Evolutionary conservation across 805 yeast genomes (phyloP), one percentile per base, ranked within the genome.

Genomic region (Pichia heedii): DNA sequence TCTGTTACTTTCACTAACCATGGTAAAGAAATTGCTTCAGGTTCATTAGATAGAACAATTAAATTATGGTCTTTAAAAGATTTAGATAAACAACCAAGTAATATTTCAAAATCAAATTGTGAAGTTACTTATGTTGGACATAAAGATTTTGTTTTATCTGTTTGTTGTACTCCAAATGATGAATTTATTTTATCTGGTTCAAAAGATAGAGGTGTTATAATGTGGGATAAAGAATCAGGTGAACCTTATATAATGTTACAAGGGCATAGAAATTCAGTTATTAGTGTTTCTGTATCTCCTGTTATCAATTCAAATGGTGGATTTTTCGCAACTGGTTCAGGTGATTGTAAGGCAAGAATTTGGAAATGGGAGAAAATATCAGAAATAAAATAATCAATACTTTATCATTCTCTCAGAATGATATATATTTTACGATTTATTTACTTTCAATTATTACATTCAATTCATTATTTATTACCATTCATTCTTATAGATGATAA

Each of bases 281-380:
- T 90, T 54, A 81, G 90, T 43, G 97, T 90, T 33, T 87, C 95
- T 39, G 96, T 93, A 20, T 80, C 93, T 21, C 87, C 88, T 53
- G 79, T 79, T 49, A 81, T 86, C 49, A 70, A 71, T 46, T 50
- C 62, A 16, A 74, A 74, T 49, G 81, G 77, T 51, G 90, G 94
- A 39, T 80, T 86, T 55, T 93, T 90, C 70, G 97, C 97, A 43
- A 89, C 97, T 13, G 97, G 97, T 45, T 76, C 87, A 65, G 98
- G 97, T 62, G 97, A 90, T 67, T 90, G 95, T 66, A 85, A 89
- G 62, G 97, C 97, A 34, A 79, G 96, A 66, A 84, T 90, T 58
- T 90, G 98, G 98, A 77, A 83, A 63, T 87, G 87, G 83, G 79
- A 77, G 54, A 73, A 51, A 40, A 48, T 56, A 26, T 45, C 59